Base-by-base conservation (phyloP, 2,329 filamentous ascomycete species). In the Botrytis galanthina region DNA sequence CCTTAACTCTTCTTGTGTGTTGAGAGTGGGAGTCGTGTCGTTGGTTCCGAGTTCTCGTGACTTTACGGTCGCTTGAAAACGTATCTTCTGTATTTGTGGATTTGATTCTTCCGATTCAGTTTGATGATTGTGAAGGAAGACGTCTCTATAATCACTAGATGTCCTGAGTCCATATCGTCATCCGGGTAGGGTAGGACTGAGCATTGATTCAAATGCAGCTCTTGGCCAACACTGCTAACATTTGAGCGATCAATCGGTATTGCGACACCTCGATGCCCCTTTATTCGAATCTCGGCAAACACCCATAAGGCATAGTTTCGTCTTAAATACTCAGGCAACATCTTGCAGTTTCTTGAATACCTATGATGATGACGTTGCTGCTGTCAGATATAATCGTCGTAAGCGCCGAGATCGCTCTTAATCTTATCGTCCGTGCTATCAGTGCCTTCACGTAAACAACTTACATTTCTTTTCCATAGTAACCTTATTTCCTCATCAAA, bases 231-330 rank as follows among this genome's bases (percentile, higher is more conserved):
- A 1, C 2, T 51, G 46, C 46, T 51, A 51, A 0, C 46, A 26
- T 48, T 1, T 0, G 8, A 0, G 44, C 0, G 20, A 0, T 20
- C 22, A 22, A 22, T 35, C 57, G 29, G 18, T 29, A 35, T 60
- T 22, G 29, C 6, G 0, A 35, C 12, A 6, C 18, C 57, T 60
- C 29, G 20, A 2, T 14, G 3, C 57, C 32, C 29, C 29, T 60
- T 60, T 35, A 10, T 60, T 35, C 32, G 8, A 35, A 60, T 22
- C 32, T 60, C 32, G 57, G 29, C 18, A 8, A 32, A 32, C 6
- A 32, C 14, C 26, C n/a, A 2, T 6, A 16, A 3, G n/a, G n/a
- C 4, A 18, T 22, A 12, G 8, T 35, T 9, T 59, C 9, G 18
- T 5, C 20, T 2, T 1, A 22, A 22, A 14, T 12, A 5, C 4